A percentile compares a stretch with the other conserved stretches of the same genome.
phyloP scores from a whole-genome alignment of 148 eudicot species.

The Rhododendron ferrugineum region DNA sequence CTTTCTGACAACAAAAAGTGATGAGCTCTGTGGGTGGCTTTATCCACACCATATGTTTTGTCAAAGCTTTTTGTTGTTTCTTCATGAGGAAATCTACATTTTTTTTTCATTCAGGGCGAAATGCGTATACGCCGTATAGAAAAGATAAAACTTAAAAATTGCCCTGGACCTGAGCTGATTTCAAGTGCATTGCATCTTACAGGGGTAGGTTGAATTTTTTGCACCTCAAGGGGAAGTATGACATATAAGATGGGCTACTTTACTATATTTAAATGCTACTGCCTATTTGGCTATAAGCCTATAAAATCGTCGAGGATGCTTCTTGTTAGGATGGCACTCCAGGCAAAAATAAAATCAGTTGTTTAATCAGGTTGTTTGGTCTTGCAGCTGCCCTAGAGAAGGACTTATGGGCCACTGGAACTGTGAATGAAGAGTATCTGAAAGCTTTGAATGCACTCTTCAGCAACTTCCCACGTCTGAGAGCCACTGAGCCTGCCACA shows the following conservation, averaged over 20 bases:
- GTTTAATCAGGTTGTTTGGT: constrained; percentile 16
- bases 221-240: neutral
- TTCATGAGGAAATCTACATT: neutral
- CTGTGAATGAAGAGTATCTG: constrained; percentile 86
- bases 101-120: neutral
- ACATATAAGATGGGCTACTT: neutral
- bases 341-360: neutral
- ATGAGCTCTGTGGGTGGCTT: neutral
- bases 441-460: constrained; percentile 88
- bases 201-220: neutral
- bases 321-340: constrained; percentile 5
- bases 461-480: constrained; percentile 90
- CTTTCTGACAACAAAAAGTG: neutral
- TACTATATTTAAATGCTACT: neutral
- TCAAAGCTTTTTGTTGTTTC: neutral
- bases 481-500: constrained; percentile 98
- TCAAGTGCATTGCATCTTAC: neutral
- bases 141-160: neutral
- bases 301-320: neutral
- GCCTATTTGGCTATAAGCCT: neutral
- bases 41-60: neutral
- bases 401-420: constrained; percentile 92
- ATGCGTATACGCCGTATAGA: no score
- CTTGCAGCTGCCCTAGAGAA: constrained; percentile 87
- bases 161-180: neutral